Conservation (phyloP, 108 stramenopile genomes). For the Skeletonema menzelii region DNA sequence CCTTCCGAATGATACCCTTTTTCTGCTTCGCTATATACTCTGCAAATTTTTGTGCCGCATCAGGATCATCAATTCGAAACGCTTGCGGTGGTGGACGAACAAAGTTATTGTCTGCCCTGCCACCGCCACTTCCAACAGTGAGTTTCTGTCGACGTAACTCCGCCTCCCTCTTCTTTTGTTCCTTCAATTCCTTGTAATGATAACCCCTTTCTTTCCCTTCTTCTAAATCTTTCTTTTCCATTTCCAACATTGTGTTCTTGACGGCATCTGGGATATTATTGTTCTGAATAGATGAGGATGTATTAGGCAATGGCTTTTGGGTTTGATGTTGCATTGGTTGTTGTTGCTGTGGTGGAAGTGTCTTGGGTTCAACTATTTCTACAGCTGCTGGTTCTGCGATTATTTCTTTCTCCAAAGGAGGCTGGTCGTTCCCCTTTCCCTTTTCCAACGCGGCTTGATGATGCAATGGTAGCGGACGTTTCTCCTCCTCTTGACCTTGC, state of each 20-base stretch:
- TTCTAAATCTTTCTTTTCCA: neutral
- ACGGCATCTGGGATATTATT: neutral
- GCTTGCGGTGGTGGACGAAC: neutral
- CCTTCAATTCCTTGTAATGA: neutral
- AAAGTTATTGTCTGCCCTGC: neutral
- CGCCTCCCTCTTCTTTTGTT: neutral
- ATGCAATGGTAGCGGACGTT: neutral
- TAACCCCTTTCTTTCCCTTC: neutral
- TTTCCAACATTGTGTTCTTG: slow-evolving; percentile 1
- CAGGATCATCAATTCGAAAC: neutral
- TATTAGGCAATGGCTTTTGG: neutral
- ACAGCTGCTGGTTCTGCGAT: neutral
- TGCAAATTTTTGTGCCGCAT: neutral
- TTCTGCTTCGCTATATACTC: slow-evolving; percentile 3
- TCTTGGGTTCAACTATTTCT: neutral
- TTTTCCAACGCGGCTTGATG: neutral
- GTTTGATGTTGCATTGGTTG: neutral
- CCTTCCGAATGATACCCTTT: neutral
- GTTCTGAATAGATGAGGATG: neutral
- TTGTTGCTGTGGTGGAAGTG: neutral
- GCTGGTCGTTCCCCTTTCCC: neutral
- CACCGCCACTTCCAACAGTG: neutral
- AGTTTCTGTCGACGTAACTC: neutral
- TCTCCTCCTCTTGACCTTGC: neutral
- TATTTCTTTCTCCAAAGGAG: neutral